Evolutionary conservation across 176 grass and related monocot species (phyloP), one percentile per base, ranked within the genome.

Genomic region (Musa troglodytarum): DNA sequence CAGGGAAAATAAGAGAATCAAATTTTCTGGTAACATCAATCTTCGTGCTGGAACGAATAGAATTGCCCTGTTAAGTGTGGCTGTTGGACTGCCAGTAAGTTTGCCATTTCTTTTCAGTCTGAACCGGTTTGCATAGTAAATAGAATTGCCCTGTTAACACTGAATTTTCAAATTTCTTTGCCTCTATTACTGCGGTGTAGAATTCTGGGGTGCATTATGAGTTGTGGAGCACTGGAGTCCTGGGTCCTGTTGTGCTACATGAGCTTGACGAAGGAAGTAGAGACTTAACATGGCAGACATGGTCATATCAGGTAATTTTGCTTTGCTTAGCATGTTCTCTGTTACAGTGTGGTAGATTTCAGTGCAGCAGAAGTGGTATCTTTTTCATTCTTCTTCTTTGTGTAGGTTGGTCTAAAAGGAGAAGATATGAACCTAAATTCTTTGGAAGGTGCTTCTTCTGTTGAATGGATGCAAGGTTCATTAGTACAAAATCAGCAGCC

Each of bases 361-460:
- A 57, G 16, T 34, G 73, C 22, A 24, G 63, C 24, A 28, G n/a
- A 1, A 25, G 51, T 0, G 24, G 29, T 26, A 56, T 25, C 16
- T 50, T 17, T 3, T 17, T 12, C 51, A 5, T 3, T 71, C 11
- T 53, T 83, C 62, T 50, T 77, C 26, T 12, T 8, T 68, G 74
- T 49, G 53, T 73, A 99, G 95, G 84, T 87, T 82, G 95, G 95
- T 19, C 82, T 99, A 57, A 99, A 89, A 88, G 95, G 95, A 83
- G 95, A 99, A 88, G 56, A 89, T 49, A 94, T 99, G 91, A 94
- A 94, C 73, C 81, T 99, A 58, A 86, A 99, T 84, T 94, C 95
- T 78, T 25, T 99, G 58, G 78, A 91, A 76, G 91, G 95, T 23
- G 74, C 90, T 25, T 76, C 75, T 63, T 92, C 95, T 22, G 95